These are phyloP conservation scores for Candolleomyces efflorescens DNA, from an alignment of 768 basidiomycete genomes.

Conservation along the genomic window DNA sequence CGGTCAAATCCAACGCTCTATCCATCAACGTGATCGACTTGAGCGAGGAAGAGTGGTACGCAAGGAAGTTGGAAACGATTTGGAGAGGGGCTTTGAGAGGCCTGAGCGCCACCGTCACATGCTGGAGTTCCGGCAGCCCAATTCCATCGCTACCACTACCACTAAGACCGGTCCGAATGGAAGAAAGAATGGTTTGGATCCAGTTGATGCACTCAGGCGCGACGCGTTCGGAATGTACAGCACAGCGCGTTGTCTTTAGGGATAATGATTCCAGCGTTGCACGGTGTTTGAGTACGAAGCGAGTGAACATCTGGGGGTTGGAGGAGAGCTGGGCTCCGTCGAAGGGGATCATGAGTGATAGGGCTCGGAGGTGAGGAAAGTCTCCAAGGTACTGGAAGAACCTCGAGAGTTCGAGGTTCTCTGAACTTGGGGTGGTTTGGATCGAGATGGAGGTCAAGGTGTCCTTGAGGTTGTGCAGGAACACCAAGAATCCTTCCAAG, in stretches of 20 bases:
- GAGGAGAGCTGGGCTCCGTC: conserved; percentile 36
- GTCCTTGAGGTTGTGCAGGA: conserved; percentile 37
- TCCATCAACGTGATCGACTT: conserved; percentile 34
- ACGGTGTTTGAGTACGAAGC: conserved; percentile 33
- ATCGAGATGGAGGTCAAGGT: conserved; percentile 35
- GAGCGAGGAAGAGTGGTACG: conserved; percentile 23
- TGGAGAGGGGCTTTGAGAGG: conserved; percentile 32
- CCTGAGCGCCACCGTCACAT: conserved; percentile 32
- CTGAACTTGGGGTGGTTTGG: conserved; percentile 30
- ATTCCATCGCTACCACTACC: too few relatives aligned
- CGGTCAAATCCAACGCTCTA: conserved; percentile 25
- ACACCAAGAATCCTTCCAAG: conserved; percentile 40
- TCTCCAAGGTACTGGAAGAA: conserved; percentile 33
- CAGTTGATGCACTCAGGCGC: conserved; percentile 31
- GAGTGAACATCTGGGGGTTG: conserved; percentile 25
- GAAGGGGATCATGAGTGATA: conserved; percentile 41
- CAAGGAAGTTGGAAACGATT: conserved; percentile 26
- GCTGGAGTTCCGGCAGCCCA: conserved; percentile 26
- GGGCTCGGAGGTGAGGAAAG: conserved; percentile 34
- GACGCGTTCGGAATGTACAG: conserved; percentile 13
- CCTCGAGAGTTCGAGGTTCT: conserved; percentile 33
- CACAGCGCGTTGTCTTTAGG: conserved; percentile 29
- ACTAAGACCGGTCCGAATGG: conserved; percentile 9
- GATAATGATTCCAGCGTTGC: conserved; percentile 30
- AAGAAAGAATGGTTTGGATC: conserved; percentile 36